Evolutionary conservation across 176 grass and related monocot species (phyloP).

Genomic region (Elymus sibiricus): DNA sequence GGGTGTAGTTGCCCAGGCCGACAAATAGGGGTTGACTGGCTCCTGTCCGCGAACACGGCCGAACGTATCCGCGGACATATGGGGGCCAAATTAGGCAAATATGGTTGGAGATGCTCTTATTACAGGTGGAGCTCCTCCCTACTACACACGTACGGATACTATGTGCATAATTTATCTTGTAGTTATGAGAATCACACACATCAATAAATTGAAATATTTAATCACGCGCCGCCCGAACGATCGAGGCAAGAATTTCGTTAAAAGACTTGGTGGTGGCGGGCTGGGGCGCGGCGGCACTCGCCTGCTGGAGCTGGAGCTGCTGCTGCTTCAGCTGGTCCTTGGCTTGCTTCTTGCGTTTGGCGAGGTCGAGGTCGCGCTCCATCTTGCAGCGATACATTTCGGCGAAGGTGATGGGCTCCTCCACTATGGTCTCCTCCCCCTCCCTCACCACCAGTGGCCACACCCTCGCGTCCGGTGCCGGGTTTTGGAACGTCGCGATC

Average conservation of each 20-base stretch:
- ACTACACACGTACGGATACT: too few relatives aligned
- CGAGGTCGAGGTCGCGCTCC: constrained; percentile 59
- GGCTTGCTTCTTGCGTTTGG: constrained; percentile 74
- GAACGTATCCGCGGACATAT: too few relatives aligned
- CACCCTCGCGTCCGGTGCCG: constrained; percentile 65
- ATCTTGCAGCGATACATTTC: constrained; percentile 95
- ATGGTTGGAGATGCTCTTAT: too few relatives aligned
- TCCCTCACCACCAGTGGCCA: constrained; percentile 75
- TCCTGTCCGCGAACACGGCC: too few relatives aligned
- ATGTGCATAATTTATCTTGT: too few relatives aligned
- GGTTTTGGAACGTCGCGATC: constrained; percentile 90
- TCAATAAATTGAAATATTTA: too few relatives aligned
- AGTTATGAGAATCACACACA: too few relatives aligned
- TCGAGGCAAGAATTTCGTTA: constrained; percentile 57
- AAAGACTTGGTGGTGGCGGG: constrained; percentile 31
- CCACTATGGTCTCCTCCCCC: constrained; percentile 65
- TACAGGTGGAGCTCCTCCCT: too few relatives aligned
- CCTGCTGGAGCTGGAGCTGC: background rate
- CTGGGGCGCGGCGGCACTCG: background rate
- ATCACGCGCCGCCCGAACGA: background rate
- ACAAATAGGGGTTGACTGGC: too few relatives aligned
- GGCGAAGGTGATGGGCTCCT: constrained; percentile 68
- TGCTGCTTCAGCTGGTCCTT: constrained; percentile 20
- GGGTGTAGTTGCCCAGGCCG: too few relatives aligned
- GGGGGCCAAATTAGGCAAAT: too few relatives aligned